Conservation (phyloP, 805 yeast species). For the Metschnikowia picachoensis region DNA sequence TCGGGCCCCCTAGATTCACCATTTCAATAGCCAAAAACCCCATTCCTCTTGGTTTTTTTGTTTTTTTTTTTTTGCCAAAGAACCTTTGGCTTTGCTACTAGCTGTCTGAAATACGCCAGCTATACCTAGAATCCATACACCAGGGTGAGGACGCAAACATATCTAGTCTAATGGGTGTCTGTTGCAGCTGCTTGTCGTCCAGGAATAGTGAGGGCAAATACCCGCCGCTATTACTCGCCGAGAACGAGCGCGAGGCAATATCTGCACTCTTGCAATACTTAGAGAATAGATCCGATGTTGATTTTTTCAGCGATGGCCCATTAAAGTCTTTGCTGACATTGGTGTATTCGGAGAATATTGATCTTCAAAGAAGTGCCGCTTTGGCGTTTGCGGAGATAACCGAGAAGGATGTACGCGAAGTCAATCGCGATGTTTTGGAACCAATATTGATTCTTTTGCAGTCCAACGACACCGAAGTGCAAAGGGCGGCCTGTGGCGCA, state of each 20-base stretch:
- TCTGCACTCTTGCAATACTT: conserved; percentile 82
- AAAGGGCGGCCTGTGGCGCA: conserved; percentile 98
- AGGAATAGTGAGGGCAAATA: conserved; percentile 54
- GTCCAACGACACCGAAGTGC: conserved; percentile 88
- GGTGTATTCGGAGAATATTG: conserved; percentile 92
- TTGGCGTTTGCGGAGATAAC: conserved; percentile 98
- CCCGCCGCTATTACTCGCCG: conserved; percentile 79
- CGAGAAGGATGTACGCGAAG: conserved; percentile 90
- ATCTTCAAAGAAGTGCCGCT: conserved; percentile 94
- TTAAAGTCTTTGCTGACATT: conserved; percentile 85
- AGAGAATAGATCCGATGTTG: conserved; percentile 83
- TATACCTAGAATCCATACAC: too few species aligned
- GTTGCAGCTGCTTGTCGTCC: conserved; percentile 39
- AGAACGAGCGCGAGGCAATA: conserved; percentile 95
- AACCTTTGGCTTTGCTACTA: too few species aligned
- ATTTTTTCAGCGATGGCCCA: conserved; percentile 84
- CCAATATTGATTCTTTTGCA: conserved; percentile 88
- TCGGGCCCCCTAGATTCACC: too few species aligned
- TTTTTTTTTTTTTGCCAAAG: too few species aligned
- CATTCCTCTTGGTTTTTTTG: too few species aligned
- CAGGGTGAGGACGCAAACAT: background rate
- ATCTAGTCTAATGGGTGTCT: conserved; percentile 33
- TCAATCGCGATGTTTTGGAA: conserved; percentile 85
- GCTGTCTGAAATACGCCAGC: too few species aligned
- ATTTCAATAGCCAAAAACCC: too few species aligned